Evolutionary conservation across 495 filamentous ascomycete genomes (phyloP).

Genomic region (Saxophila tyrrhenica): DNA sequence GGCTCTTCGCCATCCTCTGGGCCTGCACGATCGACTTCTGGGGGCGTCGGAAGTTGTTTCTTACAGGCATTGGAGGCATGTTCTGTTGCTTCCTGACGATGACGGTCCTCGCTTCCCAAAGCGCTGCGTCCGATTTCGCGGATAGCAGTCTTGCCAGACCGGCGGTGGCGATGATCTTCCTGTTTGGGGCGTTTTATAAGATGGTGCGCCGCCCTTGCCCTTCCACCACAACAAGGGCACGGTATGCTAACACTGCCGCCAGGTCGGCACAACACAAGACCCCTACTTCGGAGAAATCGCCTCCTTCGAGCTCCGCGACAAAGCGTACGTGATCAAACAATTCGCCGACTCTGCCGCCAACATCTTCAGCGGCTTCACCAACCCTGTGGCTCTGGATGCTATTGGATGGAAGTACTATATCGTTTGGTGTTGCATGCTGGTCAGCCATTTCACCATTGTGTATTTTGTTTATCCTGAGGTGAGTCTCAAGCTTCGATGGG

Average conservation of each 20-base stretch:
- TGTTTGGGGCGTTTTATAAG: background rate
- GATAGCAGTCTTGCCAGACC: background rate
- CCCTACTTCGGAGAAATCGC: background rate
- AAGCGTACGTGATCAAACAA: background rate
- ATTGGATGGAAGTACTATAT: background rate
- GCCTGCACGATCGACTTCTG: background rate
- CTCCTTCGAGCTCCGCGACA: background rate
- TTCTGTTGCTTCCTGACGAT: background rate
- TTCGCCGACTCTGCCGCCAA: background rate
- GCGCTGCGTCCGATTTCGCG: background rate
- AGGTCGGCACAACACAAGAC: background rate
- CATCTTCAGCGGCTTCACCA: background rate
- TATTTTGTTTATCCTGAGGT: background rate
- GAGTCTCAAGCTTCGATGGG: background rate
- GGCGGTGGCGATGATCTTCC: background rate
- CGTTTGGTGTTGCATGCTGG: background rate
- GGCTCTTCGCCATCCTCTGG: background rate
- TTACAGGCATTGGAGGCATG: background rate
- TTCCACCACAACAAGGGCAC: too few relatives aligned
- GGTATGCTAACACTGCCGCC: background rate
- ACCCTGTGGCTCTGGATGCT: background rate
- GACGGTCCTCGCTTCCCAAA: background rate
- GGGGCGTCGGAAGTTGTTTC: background rate
- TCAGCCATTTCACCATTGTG: background rate
- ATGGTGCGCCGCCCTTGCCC: too few relatives aligned